Base-by-base conservation (phyloP, 441 rosid genomes). In the Kokia cookei region DNA sequence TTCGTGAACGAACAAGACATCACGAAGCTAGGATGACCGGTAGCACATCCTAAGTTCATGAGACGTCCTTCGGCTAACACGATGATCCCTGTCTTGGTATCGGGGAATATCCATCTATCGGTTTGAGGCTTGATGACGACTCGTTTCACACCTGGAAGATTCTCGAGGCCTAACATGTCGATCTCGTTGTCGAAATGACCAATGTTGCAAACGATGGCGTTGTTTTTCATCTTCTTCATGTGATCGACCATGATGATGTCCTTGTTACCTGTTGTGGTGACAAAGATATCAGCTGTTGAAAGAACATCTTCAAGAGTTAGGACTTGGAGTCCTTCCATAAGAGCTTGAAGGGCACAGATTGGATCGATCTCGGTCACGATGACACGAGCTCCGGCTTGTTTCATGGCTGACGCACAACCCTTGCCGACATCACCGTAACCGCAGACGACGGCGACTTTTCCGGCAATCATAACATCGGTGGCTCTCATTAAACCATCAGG, bases 1-100 rank as follows among this genome's bases (percentile, higher is more conserved):
- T 93, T 93, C 15, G 98, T 93, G 91, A 92, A 93, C 0, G 97
- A 90, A 82, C 94, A 92, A 0, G 98, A 92, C 96, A 93, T 93
- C 77, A 92, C 96, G 2, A 93, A 93, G 85, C 97, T 93, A 9
- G 98, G 97, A 71, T 91, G 97, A 24, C 98, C 98, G 0, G 95
- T 91, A 11, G 86, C 87, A 11, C 92, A 84, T 9, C 89, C 86
- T 86, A 86, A 80, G 84, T 86, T 88, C 88, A 86, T 84, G 60
- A 88, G 79, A 22, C 87, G 86, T n/a, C 90, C 92, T 73, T 88
- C 84, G 0, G 84, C 87, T 75, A 86, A 65, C 29, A 86, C 81
- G 19, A 88, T 86, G 87, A 85, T 80, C 47, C 90, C 89, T 0
- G 77, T 13, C 37, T 85, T 88, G 63, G 87, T 86, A 27, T 86